Conservation (phyloP, 768 basidiomycete species). For the Naganishia antarctica region DNA sequence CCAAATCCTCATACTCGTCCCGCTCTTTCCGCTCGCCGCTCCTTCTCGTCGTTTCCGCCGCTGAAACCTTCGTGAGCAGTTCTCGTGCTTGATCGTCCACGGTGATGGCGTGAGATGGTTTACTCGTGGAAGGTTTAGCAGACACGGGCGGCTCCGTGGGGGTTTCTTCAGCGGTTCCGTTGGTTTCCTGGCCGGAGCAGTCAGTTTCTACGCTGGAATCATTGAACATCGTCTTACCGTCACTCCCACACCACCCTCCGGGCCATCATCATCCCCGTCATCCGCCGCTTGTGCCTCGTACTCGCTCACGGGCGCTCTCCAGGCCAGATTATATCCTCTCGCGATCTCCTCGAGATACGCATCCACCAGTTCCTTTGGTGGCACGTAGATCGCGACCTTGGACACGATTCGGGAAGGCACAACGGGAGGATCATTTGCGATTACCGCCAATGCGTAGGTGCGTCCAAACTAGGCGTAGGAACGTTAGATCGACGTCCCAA, state of each 20-base stretch:
- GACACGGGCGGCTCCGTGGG: conserved; percentile 41
- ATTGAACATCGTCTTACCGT: conserved; percentile 4
- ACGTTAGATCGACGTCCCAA: background rate
- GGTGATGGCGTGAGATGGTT: conserved; percentile 11
- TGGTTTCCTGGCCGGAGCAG: no score
- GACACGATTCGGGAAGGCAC: conserved; percentile 76
- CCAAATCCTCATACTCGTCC: conserved; percentile 25
- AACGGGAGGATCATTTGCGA: conserved; percentile 74
- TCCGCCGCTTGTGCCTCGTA: conserved; percentile 26
- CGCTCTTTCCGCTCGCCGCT: conserved; percentile 36
- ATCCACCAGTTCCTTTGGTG: conserved; percentile 70
- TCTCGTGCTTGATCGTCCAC: conserved; percentile 19
- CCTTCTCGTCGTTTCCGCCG: conserved; percentile 57
- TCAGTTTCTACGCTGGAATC: no score
- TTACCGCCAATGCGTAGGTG: conserved; percentile 75
- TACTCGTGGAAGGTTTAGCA: background rate
- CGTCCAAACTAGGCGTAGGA: conserved; percentile 60
- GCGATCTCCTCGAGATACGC: conserved; percentile 86
- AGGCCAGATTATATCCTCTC: conserved; percentile 72
- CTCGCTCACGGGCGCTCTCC: conserved; percentile 51
- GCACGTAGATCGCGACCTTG: conserved; percentile 68
- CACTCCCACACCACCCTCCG: conserved; percentile 23
- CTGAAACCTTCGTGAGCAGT: conserved; percentile 34
- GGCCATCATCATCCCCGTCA: conserved; percentile 36
- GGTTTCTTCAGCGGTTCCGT: conserved; percentile 33